Conservation (phyloP, 352 stramenopile species). For the Phytopythium vexans region DNA sequence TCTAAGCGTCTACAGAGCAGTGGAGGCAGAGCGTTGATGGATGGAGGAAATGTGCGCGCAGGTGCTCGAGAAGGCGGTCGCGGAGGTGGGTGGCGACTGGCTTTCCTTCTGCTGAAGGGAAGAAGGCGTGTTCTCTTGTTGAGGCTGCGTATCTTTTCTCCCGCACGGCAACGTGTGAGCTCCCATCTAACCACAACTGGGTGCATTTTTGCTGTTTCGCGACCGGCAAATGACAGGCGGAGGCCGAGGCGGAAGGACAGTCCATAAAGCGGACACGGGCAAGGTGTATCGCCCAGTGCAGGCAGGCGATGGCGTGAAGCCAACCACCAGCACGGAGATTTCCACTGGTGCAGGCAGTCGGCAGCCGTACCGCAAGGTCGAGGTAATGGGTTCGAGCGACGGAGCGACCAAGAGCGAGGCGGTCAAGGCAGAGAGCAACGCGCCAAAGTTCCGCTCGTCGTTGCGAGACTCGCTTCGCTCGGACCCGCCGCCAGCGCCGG, state of each 20-base stretch:
- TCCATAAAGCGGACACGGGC: constrained; percentile 20
- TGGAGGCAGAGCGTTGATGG: neutral
- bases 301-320: neutral
- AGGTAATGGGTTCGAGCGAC: constrained; percentile 14
- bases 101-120: no score
- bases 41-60: constrained; percentile 1
- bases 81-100: neutral
- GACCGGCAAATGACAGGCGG: constrained; percentile 14
- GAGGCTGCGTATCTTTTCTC: constrained; percentile 2
- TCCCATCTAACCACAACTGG: no score
- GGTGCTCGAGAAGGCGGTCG: neutral
- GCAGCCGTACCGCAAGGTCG: constrained; percentile 7
- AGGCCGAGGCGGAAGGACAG: constrained; percentile 18
- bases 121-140: no score
- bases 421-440: neutral
- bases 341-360: neutral
- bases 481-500: constrained; percentile 8
- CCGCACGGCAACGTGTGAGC: no score
- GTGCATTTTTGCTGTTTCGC: no score
- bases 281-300: constrained; percentile 44
- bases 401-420: neutral
- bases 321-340: neutral
- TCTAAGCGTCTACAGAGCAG: neutral
- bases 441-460: constrained; percentile 44
- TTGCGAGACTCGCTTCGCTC: constrained; percentile 30